These are phyloP conservation scores for Boletellus dicymbophilus DNA, from an alignment of 1,284 basidiomycete genomes.

Conservation along the genomic window DNA sequence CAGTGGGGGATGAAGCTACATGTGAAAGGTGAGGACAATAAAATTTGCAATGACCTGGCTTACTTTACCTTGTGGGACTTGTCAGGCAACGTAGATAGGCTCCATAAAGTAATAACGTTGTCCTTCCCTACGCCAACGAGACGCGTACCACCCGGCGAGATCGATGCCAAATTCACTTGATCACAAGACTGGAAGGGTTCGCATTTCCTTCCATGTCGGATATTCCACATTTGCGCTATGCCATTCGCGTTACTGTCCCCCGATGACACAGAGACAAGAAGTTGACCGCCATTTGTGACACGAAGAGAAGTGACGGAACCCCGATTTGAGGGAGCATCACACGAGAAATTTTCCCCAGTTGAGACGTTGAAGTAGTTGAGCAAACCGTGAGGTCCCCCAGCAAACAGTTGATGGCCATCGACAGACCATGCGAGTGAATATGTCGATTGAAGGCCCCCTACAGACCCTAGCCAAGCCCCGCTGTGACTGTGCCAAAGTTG, in stretches of 20 bases:
- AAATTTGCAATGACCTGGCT: too few relatives aligned
- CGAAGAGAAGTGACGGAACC: slow-evolving; percentile 9
- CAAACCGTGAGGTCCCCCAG: slow-evolving; percentile 7
- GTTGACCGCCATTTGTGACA: slow-evolving; percentile 2
- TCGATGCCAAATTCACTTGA: background rate
- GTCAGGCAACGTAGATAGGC: background rate
- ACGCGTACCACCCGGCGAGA: slow-evolving; percentile 2
- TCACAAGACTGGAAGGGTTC: background rate
- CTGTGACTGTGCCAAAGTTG: slow-evolving; percentile 14
- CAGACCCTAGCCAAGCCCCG: background rate
- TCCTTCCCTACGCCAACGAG: slow-evolving; percentile 1
- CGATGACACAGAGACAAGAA: slow-evolving; percentile 9
- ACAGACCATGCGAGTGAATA: slow-evolving; percentile 13
- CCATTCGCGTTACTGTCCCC: slow-evolving; percentile 2
- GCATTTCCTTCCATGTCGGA: too few relatives aligned
- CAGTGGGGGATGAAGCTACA: too few relatives aligned
- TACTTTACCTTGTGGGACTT: background rate
- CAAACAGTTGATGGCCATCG: slow-evolving; percentile 11
- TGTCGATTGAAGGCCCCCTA: background rate
- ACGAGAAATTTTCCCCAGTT: background rate
- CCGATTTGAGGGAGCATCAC: background rate
- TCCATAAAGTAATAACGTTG: background rate
- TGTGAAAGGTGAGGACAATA: too few relatives aligned
- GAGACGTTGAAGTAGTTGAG: slow-evolving; percentile 8
- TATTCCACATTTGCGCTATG: slow-evolving; percentile 10